phyloP scores from a whole-genome alignment of 2,329 filamentous ascomycete genomes.

The Pestalotiopsis sp. region DNA sequence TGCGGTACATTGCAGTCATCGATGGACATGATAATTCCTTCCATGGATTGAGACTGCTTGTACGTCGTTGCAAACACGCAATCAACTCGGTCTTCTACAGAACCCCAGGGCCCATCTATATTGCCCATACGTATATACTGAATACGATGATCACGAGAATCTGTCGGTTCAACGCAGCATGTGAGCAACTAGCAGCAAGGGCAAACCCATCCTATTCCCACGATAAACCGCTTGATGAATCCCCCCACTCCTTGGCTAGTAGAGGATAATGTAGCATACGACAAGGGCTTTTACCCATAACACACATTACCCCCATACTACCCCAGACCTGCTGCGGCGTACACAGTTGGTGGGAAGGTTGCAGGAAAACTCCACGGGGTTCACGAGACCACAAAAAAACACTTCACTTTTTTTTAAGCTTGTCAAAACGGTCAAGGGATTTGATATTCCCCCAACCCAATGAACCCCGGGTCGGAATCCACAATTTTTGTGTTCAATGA shows the following conservation, averaged over 20 bases:
- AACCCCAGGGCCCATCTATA: background rate
- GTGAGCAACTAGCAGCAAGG: background rate
- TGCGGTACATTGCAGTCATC: too few species aligned
- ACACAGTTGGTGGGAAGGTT: background rate
- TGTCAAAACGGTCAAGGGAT: background rate
- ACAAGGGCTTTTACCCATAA: background rate
- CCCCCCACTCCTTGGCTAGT: background rate
- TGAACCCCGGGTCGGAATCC: background rate
- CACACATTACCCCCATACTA: background rate
- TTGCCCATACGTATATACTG: background rate
- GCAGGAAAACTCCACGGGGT: background rate
- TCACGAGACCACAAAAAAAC: background rate
- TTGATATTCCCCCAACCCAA: too few species aligned
- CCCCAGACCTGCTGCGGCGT: background rate
- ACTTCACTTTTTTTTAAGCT: background rate
- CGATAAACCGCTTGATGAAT: background rate
- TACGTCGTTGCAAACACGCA: too few species aligned
- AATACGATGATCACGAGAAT: background rate
- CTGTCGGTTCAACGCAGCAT: background rate
- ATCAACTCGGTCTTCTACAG: too few species aligned
- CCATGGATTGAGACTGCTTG: too few species aligned
- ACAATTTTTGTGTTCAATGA: background rate
- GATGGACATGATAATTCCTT: too few species aligned
- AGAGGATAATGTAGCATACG: background rate
- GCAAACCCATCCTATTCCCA: background rate